phyloP scores from a whole-genome alignment of 345 rosid species.

The Murraya paniculata region DNA sequence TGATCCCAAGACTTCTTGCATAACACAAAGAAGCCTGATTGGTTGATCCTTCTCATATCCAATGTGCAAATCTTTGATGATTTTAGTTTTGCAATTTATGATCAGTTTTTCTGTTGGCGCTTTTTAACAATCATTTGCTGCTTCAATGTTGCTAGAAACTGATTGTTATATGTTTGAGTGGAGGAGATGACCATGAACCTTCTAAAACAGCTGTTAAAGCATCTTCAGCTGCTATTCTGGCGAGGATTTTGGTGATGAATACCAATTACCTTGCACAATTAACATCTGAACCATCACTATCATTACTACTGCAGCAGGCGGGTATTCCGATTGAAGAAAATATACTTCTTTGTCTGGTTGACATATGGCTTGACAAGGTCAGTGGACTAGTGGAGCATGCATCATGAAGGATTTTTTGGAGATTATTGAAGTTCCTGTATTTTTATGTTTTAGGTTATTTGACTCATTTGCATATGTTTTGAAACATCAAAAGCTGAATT shows the following conservation, averaged over 20 bases:
- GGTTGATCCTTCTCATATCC: not conserved
- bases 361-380: slow-evolving; percentile 98
- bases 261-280: slow-evolving; percentile 81
- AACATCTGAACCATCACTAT: slow-evolving; percentile 82
- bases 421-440: not conserved
- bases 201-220: slow-evolving; percentile 82
- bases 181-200: slow-evolving; percentile 84
- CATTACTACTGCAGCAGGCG: slow-evolving; percentile 67
- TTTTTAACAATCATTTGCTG: slow-evolving; percentile 9
- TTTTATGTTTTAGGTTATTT: not conserved
- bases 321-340: slow-evolving; percentile 65
- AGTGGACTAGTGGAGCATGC: slow-evolving; percentile 33
- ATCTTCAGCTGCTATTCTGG: slow-evolving; percentile 80
- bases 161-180: slow-evolving; percentile 75
- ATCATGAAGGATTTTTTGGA: not conserved
- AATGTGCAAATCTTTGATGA: slow-evolving; percentile 9
- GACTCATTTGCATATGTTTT: not conserved
- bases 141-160: slow-evolving; percentile 57
- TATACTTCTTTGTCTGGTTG: slow-evolving; percentile 78
- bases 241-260: slow-evolving; percentile 94
- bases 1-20: not conserved
- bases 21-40: not conserved
- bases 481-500: not conserved
- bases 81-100: not conserved
- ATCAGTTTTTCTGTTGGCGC: not conserved